Base-by-base conservation (phyloP, 352 stramenopile genomes). In the Phytophthora cryptogea region DNA sequence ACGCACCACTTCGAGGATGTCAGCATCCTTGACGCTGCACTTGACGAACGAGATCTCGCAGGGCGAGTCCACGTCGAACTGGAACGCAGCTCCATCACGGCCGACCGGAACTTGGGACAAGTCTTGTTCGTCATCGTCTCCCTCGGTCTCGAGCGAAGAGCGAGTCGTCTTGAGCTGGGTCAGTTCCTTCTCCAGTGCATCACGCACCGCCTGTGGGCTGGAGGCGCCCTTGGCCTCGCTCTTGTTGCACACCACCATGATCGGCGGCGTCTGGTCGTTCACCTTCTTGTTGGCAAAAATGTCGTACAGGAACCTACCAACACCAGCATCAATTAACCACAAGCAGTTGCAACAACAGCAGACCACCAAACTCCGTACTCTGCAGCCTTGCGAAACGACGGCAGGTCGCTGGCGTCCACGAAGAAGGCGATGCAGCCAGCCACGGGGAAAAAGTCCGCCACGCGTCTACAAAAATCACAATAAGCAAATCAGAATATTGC, bases 211-310 rank as follows among this genome's bases (percentile, higher is more conserved):
- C 53, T 86, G 59, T 5, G 81, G 62, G 26, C 59, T 88, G 33
- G 74, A 71, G 13, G 79, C 75, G 7, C 70, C 64, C 1, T 60
- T 5, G 8, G 70, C 58, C 26, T 96, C 87, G 59, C 72, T 89
- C 77, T 96, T 96, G 71, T 92, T 96, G 74, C 85, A 94, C 46
- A 73, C 78, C 37, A 96, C 76, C 52, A 94, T 64, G 57, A 96
- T 78, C 45, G 78, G 74, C 23, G 77, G 76, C 35, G 74, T 67
- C 37, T 80, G 53, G 66, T 94, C 85, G 59, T 92, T 92, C 59
- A 94, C 67, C 66, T 89, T 94, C 55, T 86, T 81, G 51, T 88
- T 88, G 13, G 83, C 81, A 52, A 96, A 93, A 31, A 96, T 86
- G 66, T 96, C 83, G 70, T 92, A 92, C 44, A 96, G 66, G 68